These are phyloP conservation scores for Suillus paluster DNA, from an alignment of 768 basidiomycete genomes.

Conservation along the genomic window DNA sequence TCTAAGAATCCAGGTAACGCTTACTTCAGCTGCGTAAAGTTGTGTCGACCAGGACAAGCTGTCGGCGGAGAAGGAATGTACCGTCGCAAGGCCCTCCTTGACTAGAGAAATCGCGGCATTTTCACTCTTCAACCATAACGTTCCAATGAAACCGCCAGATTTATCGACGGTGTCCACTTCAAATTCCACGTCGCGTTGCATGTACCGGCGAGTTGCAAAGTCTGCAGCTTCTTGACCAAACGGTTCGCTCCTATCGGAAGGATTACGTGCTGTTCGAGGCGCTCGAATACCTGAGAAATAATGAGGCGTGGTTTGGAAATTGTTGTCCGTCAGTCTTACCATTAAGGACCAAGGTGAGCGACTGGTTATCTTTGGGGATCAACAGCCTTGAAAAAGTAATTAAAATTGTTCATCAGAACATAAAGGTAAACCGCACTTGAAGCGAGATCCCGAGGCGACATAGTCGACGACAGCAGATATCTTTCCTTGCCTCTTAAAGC, in stretches of 20 bases:
- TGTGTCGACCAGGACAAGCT: constrained; percentile 78
- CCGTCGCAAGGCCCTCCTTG: constrained; percentile 84
- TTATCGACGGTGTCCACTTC: constrained; percentile 92
- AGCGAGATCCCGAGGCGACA: constrained; percentile 92
- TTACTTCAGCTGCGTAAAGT: constrained; percentile 83
- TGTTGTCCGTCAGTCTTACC: constrained; percentile 46
- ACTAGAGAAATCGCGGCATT: constrained; percentile 87
- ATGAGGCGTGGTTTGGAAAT: constrained; percentile 12
- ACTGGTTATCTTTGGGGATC: constrained; percentile 91
- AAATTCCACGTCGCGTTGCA: constrained; percentile 96
- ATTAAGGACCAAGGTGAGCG: constrained; percentile 88
- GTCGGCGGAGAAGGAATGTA: constrained; percentile 90
- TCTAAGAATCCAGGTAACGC: constrained; percentile 10
- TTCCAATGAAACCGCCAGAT: constrained; percentile 93
- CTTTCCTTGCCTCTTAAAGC: constrained; percentile 88
- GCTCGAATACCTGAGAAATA: constrained; percentile 77
- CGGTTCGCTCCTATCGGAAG: constrained; percentile 87
- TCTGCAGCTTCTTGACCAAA: constrained; percentile 84
- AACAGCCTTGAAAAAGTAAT: constrained; percentile 57
- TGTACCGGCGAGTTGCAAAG: constrained; percentile 77
- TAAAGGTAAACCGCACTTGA: constrained; percentile 64
- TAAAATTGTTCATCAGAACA: constrained; percentile 1
- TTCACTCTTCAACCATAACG: constrained; percentile 81
- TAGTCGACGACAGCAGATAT: constrained; percentile 90
- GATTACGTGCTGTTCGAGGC: constrained; percentile 81